Conservation (phyloP, 1,139 yeast species). For the Zygoascus sp. region DNA sequence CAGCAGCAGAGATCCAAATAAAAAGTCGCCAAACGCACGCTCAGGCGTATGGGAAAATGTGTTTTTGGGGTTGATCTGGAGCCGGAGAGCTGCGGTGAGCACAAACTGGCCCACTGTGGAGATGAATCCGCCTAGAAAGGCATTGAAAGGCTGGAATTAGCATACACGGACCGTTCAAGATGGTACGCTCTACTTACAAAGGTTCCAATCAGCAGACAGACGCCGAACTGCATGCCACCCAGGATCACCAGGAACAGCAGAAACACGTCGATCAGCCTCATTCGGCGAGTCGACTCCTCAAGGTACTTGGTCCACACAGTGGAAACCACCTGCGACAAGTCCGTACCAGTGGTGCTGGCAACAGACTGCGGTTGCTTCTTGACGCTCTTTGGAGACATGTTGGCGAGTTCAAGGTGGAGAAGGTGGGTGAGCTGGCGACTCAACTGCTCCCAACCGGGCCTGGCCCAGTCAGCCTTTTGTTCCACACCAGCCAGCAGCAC, state of each 20-base stretch:
- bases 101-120: constrained; percentile 96
- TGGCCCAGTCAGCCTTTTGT: not conserved
- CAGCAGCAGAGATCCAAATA: constrained; percentile 79
- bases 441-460: not conserved
- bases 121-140: constrained; percentile 88
- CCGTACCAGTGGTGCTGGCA: constrained; percentile 11
- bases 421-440: too few relatives aligned
- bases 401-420: constrained; percentile 2
- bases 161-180: not conserved
- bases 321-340: constrained; percentile 19
- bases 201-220: constrained; percentile 72
- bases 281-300: constrained; percentile 25
- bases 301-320: constrained; percentile 24
- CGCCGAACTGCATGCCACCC: constrained; percentile 74
- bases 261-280: constrained; percentile 69
- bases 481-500: not conserved
- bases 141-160: constrained; percentile 70
- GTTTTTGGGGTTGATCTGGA: constrained; percentile 53
- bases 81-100: constrained; percentile 58
- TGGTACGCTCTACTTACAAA: constrained; percentile 41
- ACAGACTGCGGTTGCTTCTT: constrained; percentile 5
- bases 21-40: constrained; percentile 82
- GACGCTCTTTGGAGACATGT: constrained; percentile 1
- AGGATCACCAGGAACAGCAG: constrained; percentile 66
- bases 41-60: constrained; percentile 63